phyloP scores from a whole-genome alignment of 2,329 filamentous ascomycete species.

The Monilinia vaccinii-corymbosi region DNA sequence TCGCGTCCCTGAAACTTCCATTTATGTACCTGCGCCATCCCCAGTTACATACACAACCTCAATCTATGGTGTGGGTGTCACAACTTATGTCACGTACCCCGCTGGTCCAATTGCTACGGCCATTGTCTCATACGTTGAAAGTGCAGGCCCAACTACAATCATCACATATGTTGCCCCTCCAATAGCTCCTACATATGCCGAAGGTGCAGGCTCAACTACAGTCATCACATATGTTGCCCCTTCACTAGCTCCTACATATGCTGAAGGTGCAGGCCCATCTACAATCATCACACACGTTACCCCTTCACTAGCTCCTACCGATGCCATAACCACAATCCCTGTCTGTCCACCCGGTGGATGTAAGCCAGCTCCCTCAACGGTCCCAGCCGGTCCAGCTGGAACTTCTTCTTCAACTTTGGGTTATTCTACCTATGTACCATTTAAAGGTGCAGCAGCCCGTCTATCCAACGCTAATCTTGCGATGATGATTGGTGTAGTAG shows the following conservation, averaged over 20 bases:
- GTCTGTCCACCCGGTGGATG: neutral
- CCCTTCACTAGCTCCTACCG: too few relatives aligned
- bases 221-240: slow-evolving; percentile 1
- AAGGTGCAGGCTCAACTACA: neutral
- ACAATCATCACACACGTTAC: too few relatives aligned
- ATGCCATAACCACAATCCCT: neutral
- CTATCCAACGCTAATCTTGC: neutral
- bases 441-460: neutral
- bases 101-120: neutral
- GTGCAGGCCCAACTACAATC: neutral
- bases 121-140: neutral
- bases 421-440: slow-evolving; percentile 5
- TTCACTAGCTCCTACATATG: neutral
- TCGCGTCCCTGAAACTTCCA: neutral
- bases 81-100: slow-evolving; percentile 1
- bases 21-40: slow-evolving; percentile 3
- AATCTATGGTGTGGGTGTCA: neutral
- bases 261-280: too few relatives aligned
- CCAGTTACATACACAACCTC: neutral
- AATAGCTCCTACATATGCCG: neutral
- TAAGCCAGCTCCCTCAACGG: neutral
- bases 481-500: neutral
- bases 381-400: neutral
- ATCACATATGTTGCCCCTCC: neutral
- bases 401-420: neutral